These are phyloP conservation scores for Mortierella claussenii DNA, from an alignment of 192 early-diverging fungal species.

Conservation along the genomic window DNA sequence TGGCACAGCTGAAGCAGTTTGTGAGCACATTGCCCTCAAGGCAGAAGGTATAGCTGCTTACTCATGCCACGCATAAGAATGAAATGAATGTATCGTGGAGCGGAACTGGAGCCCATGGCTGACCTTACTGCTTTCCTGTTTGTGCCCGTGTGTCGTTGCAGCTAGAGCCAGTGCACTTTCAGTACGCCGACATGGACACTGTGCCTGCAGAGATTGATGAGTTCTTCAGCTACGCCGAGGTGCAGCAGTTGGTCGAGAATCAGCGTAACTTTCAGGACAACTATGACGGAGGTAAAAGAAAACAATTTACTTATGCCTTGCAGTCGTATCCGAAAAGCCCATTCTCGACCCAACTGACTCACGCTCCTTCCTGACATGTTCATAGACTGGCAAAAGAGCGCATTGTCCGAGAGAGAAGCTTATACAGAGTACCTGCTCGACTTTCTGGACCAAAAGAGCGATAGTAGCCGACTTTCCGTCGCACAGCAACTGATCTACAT, in stretches of 20 bases:
- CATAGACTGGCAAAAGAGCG: slow-evolving; percentile 58
- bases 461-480: slow-evolving; percentile 59
- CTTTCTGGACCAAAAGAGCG: slow-evolving; percentile 63
- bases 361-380: background rate
- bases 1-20: slow-evolving; percentile 63
- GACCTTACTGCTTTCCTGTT: too few species aligned
- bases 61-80: too few species aligned
- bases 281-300: slow-evolving; percentile 50
- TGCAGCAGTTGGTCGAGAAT: slow-evolving; percentile 55
- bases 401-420: slow-evolving; percentile 49
- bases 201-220: slow-evolving; percentile 65
- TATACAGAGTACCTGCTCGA: slow-evolving; percentile 68
- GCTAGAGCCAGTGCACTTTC: slow-evolving; percentile 58
- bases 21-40: slow-evolving; percentile 63
- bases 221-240: slow-evolving; percentile 66
- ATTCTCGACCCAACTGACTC: too few species aligned
- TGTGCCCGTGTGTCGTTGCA: slow-evolving; percentile 8
- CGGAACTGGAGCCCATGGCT: too few species aligned
- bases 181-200: slow-evolving; percentile 63
- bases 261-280: slow-evolving; percentile 51
- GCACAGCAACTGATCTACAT: slow-evolving; percentile 71
- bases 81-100: too few species aligned
- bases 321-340: too few species aligned
- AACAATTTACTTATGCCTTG: too few species aligned
- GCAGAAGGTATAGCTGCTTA: slow-evolving; percentile 62